Base-by-base conservation (phyloP, 2,329 filamentous ascomycete genomes). In the Corynespora cassiicola region DNA sequence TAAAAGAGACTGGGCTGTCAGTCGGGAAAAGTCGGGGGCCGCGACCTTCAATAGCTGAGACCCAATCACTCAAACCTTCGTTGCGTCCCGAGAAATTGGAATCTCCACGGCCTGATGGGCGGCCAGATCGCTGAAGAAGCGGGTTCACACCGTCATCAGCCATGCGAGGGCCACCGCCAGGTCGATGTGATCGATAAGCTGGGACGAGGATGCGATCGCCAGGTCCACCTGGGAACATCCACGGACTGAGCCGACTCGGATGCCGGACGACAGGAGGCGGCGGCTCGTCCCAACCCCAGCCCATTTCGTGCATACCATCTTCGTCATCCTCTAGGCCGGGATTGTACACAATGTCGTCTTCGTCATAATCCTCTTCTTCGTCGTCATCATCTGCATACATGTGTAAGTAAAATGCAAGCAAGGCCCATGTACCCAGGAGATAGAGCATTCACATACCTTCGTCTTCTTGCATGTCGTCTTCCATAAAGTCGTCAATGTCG, bases 71-170 rank as follows among this genome's bases (percentile, higher is more conserved):
- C 52, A 76, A 72, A 30, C 70, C 65, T 39, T 76, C 72, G 31
- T 61, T 56, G 20, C 47, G 52, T 10, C 49, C 49, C 19, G 52
- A 22, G 44, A 50, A 29, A 33, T 47, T 11, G 47, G 54, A n/a
- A 20, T 64, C 59, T 8, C 44, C 46, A n/a, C 59, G 56, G 21
- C 46, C 54, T 15, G 54, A 42, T 5, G 60, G 47, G 15, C 66
- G 62, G 42, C 71, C 73, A 29, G 69, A 68, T 39, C 88, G 85
- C 50, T 90, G 86, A 36, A 97, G 81, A 9, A 97, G 76, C 27
- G 92, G 92, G 60, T 97, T 96, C 15, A 84, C 78, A 3, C 90
- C 90, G 62, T 96, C 91, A 50, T 96, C 90, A 21, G 80, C 77
- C 18, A 76, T 76, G 39, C 80, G 77, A 35, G 80, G 71, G 20